phyloP scores from a whole-genome alignment of 257 asterid species.

The Capsicum pubescens region DNA sequence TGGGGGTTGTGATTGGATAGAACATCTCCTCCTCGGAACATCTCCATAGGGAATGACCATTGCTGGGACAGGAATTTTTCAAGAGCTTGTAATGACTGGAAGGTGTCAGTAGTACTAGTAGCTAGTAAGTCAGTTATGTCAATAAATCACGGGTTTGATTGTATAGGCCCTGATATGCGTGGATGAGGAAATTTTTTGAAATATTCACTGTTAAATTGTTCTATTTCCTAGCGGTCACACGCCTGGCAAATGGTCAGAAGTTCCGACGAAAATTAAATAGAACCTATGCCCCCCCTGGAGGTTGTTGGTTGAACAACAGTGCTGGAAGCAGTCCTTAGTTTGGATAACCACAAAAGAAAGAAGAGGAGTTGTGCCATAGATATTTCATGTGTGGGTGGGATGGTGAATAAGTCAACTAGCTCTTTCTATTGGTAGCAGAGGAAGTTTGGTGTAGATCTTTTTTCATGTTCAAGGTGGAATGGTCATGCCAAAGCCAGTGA shows the following conservation, averaged over 20 bases:
- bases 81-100: neutral
- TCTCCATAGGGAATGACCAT: neutral
- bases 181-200: neutral
- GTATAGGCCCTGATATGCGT: neutral
- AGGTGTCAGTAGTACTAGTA: neutral
- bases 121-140: neutral
- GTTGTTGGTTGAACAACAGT: neutral
- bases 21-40: neutral
- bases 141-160: neutral
- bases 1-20: neutral
- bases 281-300: neutral
- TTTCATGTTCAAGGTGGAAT: neutral
- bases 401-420: neutral
- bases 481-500: slow-evolving; percentile 12
- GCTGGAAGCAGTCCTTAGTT: slow-evolving; percentile 4
- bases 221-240: neutral
- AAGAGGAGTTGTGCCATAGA: slow-evolving; percentile 9
- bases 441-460: neutral
- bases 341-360: slow-evolving; percentile 1
- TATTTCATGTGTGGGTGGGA: slow-evolving; percentile 19
- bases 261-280: neutral
- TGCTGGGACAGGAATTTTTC: neutral
- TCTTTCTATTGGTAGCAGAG: neutral
- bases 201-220: neutral
- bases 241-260: neutral